A percentile compares a stretch with the other conserved stretches of the same genome.
Conservation (phyloP, 768 basidiomycete species). For the Boletus subparvulus region DNA sequence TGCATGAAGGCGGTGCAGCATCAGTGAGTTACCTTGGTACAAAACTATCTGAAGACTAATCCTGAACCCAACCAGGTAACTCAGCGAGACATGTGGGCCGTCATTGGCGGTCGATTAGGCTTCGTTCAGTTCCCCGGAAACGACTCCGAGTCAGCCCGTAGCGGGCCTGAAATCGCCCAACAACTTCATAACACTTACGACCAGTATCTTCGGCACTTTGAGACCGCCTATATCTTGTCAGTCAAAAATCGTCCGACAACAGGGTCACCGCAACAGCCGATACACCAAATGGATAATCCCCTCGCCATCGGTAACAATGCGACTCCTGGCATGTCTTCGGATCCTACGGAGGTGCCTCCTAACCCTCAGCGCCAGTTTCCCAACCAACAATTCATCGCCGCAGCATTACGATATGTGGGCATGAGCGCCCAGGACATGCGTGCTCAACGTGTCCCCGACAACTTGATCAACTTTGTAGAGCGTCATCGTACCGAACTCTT, state of each 20-base stretch:
- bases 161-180: constrained; percentile 60
- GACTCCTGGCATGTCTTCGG: constrained; percentile 10
- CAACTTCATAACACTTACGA: constrained; percentile 62
- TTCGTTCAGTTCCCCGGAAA: constrained; percentile 63
- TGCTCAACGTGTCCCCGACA: constrained; percentile 45
- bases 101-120: constrained; percentile 69
- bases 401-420: constrained; percentile 49
- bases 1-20: constrained; percentile 52
- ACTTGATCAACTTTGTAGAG: constrained; percentile 59
- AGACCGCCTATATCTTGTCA: constrained; percentile 50
- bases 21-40: constrained; percentile 39
- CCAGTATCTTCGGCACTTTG: constrained; percentile 56
- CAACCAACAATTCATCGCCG: constrained; percentile 39
- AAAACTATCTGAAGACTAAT: constrained; percentile 8
- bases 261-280: constrained; percentile 13
- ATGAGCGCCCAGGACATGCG: constrained; percentile 52
- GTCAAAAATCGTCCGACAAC: constrained; percentile 25
- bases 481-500: constrained; percentile 39
- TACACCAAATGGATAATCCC: constrained; percentile 14
- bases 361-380: constrained; percentile 8
- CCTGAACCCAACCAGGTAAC: constrained; percentile 43
- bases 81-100: constrained; percentile 57
- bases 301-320: constrained; percentile 10
- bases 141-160: constrained; percentile 58
- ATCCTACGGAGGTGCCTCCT: constrained; percentile 19